These are phyloP conservation scores for Claviceps pazoutovae DNA, from an alignment of 2,329 filamentous ascomycete species.

Conservation along the genomic window DNA sequence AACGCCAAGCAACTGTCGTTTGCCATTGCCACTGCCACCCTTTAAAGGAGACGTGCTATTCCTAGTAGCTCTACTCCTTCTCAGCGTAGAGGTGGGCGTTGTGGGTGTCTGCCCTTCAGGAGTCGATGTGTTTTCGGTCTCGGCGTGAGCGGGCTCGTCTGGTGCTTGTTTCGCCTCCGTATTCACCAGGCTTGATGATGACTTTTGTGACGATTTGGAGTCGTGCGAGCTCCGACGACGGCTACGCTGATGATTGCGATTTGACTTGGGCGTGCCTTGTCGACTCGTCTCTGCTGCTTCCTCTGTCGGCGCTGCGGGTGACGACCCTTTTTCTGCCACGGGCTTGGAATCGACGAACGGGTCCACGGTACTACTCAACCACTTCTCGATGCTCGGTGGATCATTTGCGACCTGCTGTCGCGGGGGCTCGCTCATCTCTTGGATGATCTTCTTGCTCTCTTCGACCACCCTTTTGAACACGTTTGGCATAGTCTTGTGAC, in stretches of 20 bases:
- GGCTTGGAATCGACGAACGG: constrained; percentile 38
- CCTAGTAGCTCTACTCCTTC: constrained; percentile 42
- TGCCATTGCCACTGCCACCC: constrained; percentile 28
- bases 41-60: constrained; percentile 35
- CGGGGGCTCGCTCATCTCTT: constrained; percentile 44
- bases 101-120: constrained; percentile 16
- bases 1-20: constrained; percentile 39
- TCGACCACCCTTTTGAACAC: constrained; percentile 51
- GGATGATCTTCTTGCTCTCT: constrained; percentile 51
- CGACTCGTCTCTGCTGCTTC: not conserved
- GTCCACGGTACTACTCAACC: constrained; percentile 49
- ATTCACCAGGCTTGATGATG: not conserved
- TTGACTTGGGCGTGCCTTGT: not conserved
- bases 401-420: constrained; percentile 36
- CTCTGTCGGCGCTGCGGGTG: not conserved
- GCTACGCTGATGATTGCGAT: not conserved
- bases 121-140: constrained; percentile 9
- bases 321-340: not conserved
- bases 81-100: constrained; percentile 28
- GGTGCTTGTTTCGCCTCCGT: constrained; percentile 6
- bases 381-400: constrained; percentile 51
- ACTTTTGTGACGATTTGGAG: not conserved
- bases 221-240: constrained; percentile 3
- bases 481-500: constrained; percentile 46
- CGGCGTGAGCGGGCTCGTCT: not conserved